Evolutionary conservation across 2,329 filamentous ascomycete genomes (phyloP), one percentile per base, ranked within the genome.

Genomic region (Incumbomyces lentus): DNA sequence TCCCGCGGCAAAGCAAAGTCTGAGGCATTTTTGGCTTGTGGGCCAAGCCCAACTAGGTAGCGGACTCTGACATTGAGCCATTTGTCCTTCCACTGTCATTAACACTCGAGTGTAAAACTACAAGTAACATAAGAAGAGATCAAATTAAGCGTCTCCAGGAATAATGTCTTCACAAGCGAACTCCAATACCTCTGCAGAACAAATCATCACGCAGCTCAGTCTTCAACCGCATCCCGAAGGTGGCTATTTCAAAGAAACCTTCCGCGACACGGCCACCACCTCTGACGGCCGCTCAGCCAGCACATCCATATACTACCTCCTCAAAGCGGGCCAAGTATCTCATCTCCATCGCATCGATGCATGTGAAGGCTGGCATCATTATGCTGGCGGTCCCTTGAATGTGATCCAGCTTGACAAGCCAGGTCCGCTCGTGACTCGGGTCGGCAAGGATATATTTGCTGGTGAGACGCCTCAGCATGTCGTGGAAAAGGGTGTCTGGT

Each of bases 381-480:
- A 31, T 31, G 11, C 40, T 33, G 40, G 40, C 8, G 19, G 29
- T n/a, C 6, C 22, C 7, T 10, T 42, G 5, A 17, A 42, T 17
- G 41, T 44, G 7, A 62, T 84, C n/a, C 80, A 84, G 63, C 74
- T 68, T 6, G 84, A 82, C 54, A 61, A 79, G 2, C 81, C 84
- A 1, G 81, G 80, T 0, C 68, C 67, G 11, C 13, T 16, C 14
- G 17, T 42, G 11, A 42, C 40, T 26, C 31, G 7, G 26, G 26
- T 42, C 6, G 40, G 40, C 5, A 42, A 30, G 40, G 65, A 81
- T 58, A 64, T 83, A 4, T 66, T 64, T 3, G 62, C 58, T 0
- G 81, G 79, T 1, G 81, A 85, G 66, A 73, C 60, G 59, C 52
- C 81, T 57, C 78, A 83, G 60, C 85, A 81, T 81, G 68, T 82